These are phyloP conservation scores for Aspergillus ruber DNA, from an alignment of 2,329 filamentous ascomycete genomes.

Conservation along the genomic window DNA sequence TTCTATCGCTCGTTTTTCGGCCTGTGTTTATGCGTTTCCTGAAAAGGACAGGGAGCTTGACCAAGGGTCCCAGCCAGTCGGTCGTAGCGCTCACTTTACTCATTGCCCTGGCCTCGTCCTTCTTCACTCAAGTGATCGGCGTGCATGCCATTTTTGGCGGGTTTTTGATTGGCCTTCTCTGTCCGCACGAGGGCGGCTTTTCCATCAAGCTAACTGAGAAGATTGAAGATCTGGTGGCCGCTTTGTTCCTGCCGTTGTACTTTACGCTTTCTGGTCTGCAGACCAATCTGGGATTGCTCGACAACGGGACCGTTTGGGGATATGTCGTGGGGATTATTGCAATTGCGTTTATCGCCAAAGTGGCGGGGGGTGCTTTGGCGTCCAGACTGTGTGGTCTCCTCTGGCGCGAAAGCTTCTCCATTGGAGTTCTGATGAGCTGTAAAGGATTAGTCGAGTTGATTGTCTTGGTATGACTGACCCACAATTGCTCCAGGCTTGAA, in stretches of 20 bases:
- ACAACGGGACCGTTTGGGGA: slow-evolving; percentile 77
- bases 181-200: slow-evolving; percentile 83
- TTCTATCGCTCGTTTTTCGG: slow-evolving; percentile 66
- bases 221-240: slow-evolving; percentile 82
- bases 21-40: slow-evolving; percentile 71
- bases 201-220: slow-evolving; percentile 89
- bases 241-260: slow-evolving; percentile 81
- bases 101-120: slow-evolving; percentile 69
- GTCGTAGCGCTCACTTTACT: slow-evolving; percentile 78
- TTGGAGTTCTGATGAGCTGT: slow-evolving; percentile 90
- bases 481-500: neutral
- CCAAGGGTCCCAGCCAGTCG: slow-evolving; percentile 80
- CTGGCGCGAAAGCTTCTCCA: slow-evolving; percentile 84
- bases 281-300: slow-evolving; percentile 77
- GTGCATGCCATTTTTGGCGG: slow-evolving; percentile 92
- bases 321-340: slow-evolving; percentile 79
- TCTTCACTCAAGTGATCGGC: slow-evolving; percentile 86
- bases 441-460: slow-evolving; percentile 94
- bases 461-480: slow-evolving; percentile 62
- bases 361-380: slow-evolving; percentile 73
- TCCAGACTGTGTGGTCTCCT: slow-evolving; percentile 69
- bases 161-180: slow-evolving; percentile 82
- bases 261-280: slow-evolving; percentile 87
- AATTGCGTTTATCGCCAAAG: slow-evolving; percentile 79
- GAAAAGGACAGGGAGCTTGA: slow-evolving; percentile 65